Evolutionary conservation across 169 alveolate genomes (phyloP), one percentile per base, ranked within the genome.

Genomic region (Plasmodium cynomolgi): DNA sequence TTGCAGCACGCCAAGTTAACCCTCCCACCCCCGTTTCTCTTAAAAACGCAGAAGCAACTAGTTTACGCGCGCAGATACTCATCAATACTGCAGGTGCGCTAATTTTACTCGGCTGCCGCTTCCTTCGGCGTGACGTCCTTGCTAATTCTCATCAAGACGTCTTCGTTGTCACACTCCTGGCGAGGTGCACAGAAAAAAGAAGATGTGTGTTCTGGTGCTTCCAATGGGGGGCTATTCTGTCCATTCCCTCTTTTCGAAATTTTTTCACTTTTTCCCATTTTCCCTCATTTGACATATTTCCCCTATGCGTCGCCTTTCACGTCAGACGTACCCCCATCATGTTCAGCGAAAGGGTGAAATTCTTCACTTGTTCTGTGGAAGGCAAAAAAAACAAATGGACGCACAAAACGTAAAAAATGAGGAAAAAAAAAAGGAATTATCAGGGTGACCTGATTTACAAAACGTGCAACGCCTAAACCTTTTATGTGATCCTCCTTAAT

Each of bases 71-170:
- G 39, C 0, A 0, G 31, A 15, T 34, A 68, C n/a, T 68, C 37
- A 29, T 68, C 11, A 68, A 68, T 68, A n/a, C 34, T 68, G 77
- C 37, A 11, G 41, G 6, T 86, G 56, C 71, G 37, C 23, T 11
- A 44, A 84, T 74, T 34, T 75, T 86, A 86, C 93, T 86, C 93
- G n/a, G 58, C 81, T 33, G 93, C 93, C 26, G 80, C 93, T 71
- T 77, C 93, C 68, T 77, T 86, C 15, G 93, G 93, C 5, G 86
- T 47, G 47, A 71, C 68, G 34, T 31, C 81, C 29, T 77, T 86
- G 20, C 74, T 54, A 71, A 86, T 77, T 75, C 44, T 86, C 80
- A 86, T 50, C 47, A 86, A 41, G 77, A 74, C 68, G 33, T 86
- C 26, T 75, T 86, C 71, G 9, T 77, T 39, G 41, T 86, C 82